phyloP scores from a whole-genome alignment of 2,329 filamentous ascomycete species.

The Exophiala oligosperma region DNA sequence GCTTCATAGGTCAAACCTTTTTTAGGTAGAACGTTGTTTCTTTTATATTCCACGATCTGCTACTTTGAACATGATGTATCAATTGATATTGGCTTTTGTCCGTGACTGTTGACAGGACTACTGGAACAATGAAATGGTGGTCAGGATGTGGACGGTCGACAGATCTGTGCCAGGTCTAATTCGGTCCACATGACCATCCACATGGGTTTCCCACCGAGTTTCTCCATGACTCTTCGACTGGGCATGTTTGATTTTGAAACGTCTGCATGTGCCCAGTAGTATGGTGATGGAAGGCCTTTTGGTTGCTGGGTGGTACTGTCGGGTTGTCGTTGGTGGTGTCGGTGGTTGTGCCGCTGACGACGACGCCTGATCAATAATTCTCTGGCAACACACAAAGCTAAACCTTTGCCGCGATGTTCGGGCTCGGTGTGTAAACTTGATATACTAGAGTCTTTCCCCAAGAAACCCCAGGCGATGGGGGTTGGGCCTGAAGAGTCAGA shows the following conservation, averaged over 20 bases:
- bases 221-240: conserved; percentile 47
- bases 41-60: too few relatives aligned
- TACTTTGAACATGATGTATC: too few relatives aligned
- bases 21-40: too few relatives aligned
- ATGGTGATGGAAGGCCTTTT: too few relatives aligned
- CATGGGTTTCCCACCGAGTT: conserved; percentile 39
- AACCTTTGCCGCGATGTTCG: conserved; percentile 40
- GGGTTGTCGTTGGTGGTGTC: neutral
- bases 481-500: neutral
- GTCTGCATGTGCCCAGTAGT: conserved; percentile 40
- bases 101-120: too few relatives aligned
- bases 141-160: neutral
- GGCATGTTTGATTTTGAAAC: conserved; percentile 37
- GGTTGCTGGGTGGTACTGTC: too few relatives aligned
- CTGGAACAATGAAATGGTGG: too few relatives aligned
- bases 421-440: conserved; percentile 43
- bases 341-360: conserved; percentile 34
- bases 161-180: conserved; percentile 33
- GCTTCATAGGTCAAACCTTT: too few relatives aligned
- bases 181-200: conserved; percentile 42
- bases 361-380: conserved; percentile 29
- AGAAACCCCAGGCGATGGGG: conserved; percentile 41
- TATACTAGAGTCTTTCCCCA: conserved; percentile 40
- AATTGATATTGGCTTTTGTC: too few relatives aligned
- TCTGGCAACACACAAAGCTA: conserved; percentile 36